These are phyloP conservation scores for Suillus weaverae DNA, from an alignment of 768 basidiomycete genomes.

Conservation along the genomic window DNA sequence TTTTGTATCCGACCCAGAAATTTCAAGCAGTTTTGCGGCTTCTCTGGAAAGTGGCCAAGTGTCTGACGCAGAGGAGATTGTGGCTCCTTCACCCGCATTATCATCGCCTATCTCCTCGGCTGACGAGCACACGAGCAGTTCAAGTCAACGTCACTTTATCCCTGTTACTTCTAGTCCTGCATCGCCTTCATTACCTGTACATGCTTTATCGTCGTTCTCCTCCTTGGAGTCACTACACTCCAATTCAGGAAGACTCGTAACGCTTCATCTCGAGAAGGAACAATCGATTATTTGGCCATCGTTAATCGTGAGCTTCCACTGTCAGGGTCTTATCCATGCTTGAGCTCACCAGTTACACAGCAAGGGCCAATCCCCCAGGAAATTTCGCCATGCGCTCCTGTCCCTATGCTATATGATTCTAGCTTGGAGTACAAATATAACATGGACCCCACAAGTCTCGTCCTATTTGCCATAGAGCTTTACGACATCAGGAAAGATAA, in stretches of 20 bases:
- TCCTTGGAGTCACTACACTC: conserved; percentile 72
- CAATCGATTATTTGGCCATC: conserved; percentile 83
- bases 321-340: not conserved
- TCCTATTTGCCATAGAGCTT: conserved; percentile 67
- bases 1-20: conserved; percentile 79
- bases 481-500: conserved; percentile 74
- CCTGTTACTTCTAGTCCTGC: conserved; percentile 50
- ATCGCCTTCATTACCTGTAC: conserved; percentile 55
- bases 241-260: conserved; percentile 65
- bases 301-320: conserved; percentile 47
- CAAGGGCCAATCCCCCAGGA: conserved; percentile 63
- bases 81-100: conserved; percentile 52
- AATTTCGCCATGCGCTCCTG: conserved; percentile 51
- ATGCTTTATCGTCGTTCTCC: conserved; percentile 69
- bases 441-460: conserved; percentile 84
- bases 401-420: conserved; percentile 54
- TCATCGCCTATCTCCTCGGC: conserved; percentile 65
- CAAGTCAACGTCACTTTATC: conserved; percentile 20
- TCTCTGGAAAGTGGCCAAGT: conserved; percentile 73
- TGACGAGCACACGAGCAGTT: conserved; percentile 41
- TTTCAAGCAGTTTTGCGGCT: conserved; percentile 82
- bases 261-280: conserved; percentile 79
- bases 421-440: conserved; percentile 65
- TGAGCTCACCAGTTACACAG: not conserved
- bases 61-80: conserved; percentile 70